These are phyloP conservation scores for Pseudocercospora pini-densiflorae DNA, from an alignment of 2,329 filamentous ascomycete genomes.

Conservation along the genomic window DNA sequence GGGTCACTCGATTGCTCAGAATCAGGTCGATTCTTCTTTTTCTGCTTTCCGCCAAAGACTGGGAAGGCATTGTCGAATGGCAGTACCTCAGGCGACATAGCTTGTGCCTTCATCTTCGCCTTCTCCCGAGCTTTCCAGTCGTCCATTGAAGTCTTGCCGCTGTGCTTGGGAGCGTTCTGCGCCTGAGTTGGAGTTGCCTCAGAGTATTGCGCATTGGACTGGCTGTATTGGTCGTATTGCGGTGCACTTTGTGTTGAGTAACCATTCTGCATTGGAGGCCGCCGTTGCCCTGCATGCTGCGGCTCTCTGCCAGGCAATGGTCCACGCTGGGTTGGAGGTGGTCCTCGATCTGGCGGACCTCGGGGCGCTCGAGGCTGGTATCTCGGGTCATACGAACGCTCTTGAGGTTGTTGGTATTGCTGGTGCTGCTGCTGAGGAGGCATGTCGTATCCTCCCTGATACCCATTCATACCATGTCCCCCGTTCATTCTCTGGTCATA, in stretches of 20 bases:
- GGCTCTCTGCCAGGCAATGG: conserved; percentile 15
- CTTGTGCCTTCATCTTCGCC: conserved; percentile 36
- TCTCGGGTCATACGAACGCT: conserved; percentile 32
- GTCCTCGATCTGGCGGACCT: conserved; percentile 20
- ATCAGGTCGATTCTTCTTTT: conserved; percentile 33
- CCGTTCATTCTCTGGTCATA: conserved; percentile 20
- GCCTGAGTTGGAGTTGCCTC: conserved; percentile 4
- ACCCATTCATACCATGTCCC: conserved; percentile 15
- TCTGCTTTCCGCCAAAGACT: conserved; percentile 43
- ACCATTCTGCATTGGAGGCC: conserved; percentile 17
- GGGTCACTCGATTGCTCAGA: conserved; percentile 23
- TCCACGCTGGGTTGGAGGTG: conserved; percentile 12
- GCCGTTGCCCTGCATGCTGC: conserved; percentile 12
- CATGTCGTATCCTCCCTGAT: conserved; percentile 19
- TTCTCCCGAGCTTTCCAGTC: conserved; percentile 42
- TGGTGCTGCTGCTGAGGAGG: conserved; percentile 22
- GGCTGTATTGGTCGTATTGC: conserved; percentile 9
- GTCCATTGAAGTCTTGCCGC: conserved; percentile 37
- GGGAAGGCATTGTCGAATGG: conserved; percentile 55
- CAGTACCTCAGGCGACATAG: conserved; percentile 34
- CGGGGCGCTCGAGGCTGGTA: conserved; percentile 33
- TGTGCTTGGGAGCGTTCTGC: neutral
- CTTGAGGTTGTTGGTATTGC: conserved; percentile 22
- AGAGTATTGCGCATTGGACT: conserved; percentile 1
- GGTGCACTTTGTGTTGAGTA: conserved; percentile 14